Evolutionary conservation across 225 moss, liverwort and hornwort species (phyloP).

Genomic region (Polytrichum commune): DNA sequence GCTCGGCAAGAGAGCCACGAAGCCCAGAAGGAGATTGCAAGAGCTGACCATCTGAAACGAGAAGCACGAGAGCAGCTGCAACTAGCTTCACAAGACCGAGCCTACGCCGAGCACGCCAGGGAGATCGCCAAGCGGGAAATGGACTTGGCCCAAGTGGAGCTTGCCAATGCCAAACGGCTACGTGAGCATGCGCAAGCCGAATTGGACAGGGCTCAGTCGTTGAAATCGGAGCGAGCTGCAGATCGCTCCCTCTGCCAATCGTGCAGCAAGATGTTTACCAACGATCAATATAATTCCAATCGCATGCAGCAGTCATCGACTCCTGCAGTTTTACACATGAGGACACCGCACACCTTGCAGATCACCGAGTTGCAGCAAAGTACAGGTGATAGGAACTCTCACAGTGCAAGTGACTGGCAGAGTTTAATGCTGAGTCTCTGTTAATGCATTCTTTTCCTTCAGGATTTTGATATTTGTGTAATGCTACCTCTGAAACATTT

Average conservation of each 20-base stretch:
- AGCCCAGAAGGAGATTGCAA: conserved; percentile 37
- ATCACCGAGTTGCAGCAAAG: no score
- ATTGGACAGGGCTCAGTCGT: conserved; percentile 23
- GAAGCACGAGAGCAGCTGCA: conserved; percentile 47
- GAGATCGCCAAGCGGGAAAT: conserved; percentile 45
- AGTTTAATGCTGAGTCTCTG: no score
- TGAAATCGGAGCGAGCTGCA: conserved; percentile 25
- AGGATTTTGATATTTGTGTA: no score
- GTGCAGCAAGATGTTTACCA: background rate
- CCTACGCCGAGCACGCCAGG: conserved; percentile 34
- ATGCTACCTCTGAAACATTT: no score
- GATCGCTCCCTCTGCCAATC: conserved; percentile 17
- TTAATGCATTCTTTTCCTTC: no score
- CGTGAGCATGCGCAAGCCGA: conserved; percentile 42
- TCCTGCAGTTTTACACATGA: no score
- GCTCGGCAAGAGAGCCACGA: conserved; percentile 34
- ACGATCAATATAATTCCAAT: no score
- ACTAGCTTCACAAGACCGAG: conserved; percentile 38
- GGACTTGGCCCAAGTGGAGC: conserved; percentile 50
- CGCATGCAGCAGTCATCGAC: no score
- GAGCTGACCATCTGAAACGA: conserved; percentile 31
- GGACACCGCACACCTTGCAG: no score
- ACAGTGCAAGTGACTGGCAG: no score
- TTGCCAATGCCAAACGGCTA: conserved; percentile 39
- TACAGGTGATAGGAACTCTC: no score